Evolutionary conservation across 179 eudicot genomes (phyloP).

Genomic region (Corrigiola litoralis): DNA sequence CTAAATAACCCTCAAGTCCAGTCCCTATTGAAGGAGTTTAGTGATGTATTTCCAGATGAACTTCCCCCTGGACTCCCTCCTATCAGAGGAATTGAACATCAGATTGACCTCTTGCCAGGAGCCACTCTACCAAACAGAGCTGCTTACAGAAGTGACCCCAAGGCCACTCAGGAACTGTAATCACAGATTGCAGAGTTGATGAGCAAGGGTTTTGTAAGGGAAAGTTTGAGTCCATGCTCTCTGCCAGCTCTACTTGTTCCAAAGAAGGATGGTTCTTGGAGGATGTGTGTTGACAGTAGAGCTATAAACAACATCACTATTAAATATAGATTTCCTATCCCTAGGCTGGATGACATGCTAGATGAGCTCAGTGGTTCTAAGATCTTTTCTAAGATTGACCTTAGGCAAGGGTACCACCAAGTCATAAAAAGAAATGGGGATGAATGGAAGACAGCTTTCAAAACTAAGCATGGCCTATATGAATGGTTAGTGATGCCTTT

Average conservation of each 20-base stretch:
- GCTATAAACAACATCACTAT: neutral
- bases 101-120: constrained; percentile 9
- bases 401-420: neutral
- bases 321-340: neutral
- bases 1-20: neutral
- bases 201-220: neutral
- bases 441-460: neutral
- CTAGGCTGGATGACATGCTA: too few species aligned
- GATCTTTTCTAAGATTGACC: neutral
- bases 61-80: constrained; percentile 8
- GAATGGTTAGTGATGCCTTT: too few species aligned
- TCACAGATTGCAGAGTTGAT: neutral
- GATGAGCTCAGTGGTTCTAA: neutral
- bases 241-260: neutral
- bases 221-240: neutral
- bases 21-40: neutral
- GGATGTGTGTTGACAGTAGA: too few species aligned
- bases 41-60: constrained; percentile 3
- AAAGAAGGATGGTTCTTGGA: neutral
- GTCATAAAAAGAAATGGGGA: too few species aligned
- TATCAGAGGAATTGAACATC: constrained; percentile 4
- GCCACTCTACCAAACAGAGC: neutral
- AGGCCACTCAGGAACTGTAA: neutral
- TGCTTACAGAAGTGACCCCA: neutral
- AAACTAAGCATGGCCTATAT: too few species aligned